These are phyloP conservation scores for Neurospora tetraspora DNA, from an alignment of 495 filamentous ascomycete species.

Conservation along the genomic window DNA sequence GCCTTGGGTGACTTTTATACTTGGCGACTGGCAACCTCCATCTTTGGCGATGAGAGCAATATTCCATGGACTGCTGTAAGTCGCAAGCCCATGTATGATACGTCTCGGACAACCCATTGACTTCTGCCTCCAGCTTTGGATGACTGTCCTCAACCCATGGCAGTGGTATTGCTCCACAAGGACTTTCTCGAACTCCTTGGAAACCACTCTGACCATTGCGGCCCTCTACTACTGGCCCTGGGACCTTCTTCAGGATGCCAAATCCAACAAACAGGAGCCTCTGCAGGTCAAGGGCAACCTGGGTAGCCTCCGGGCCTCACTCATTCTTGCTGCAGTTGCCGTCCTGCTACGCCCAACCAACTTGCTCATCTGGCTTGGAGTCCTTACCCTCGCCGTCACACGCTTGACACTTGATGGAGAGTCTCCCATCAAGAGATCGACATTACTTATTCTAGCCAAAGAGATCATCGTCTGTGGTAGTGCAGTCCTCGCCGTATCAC, in stretches of 20 bases:
- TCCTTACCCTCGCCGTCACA: conserved; percentile 35
- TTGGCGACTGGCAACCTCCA: conserved; percentile 65
- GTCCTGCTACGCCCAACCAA: conserved; percentile 90
- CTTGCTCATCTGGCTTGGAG: conserved; percentile 66
- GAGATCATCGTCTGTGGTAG: conserved; percentile 61
- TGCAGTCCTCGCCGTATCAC: conserved; percentile 49
- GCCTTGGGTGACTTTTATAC: conserved; percentile 80
- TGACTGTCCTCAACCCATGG: conserved; percentile 80
- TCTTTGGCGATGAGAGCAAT: conserved; percentile 58
- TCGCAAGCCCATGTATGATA: conserved; percentile 1
- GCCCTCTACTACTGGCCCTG: conserved; percentile 86
- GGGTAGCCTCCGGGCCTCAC: conserved; percentile 53
- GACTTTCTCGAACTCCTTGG: conserved; percentile 87
- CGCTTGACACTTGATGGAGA: conserved; percentile 27
- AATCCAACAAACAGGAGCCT: conserved; percentile 12
- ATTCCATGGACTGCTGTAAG: conserved; percentile 61
- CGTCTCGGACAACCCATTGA: background rate
- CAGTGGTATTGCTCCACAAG: conserved; percentile 93
- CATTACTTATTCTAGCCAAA: conserved; percentile 45
- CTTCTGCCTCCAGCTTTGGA: conserved; percentile 40
- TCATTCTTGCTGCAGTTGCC: conserved; percentile 69
- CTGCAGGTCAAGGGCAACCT: conserved; percentile 18
- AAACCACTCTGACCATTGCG: conserved; percentile 74
- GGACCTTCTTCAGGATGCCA: conserved; percentile 38
- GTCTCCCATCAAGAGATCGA: conserved; percentile 29